Percentiles rank a stretch among this genome's conserved stretches.
phyloP scores from a whole-genome alignment of 2,329 filamentous ascomycete genomes.

The Ramularia endophylla region DNA sequence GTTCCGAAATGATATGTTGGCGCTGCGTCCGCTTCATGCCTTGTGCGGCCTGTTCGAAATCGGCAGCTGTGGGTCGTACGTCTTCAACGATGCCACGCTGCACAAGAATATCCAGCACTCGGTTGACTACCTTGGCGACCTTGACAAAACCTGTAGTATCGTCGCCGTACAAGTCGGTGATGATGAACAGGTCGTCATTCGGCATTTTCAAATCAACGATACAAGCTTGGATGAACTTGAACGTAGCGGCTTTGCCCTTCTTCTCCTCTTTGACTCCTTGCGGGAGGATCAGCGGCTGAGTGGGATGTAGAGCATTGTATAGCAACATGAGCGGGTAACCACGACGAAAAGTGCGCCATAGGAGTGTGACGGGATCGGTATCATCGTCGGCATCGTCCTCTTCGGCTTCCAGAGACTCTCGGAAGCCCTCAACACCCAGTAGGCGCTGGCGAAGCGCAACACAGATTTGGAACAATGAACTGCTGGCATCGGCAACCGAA shows the following conservation, averaged over 20 bases:
- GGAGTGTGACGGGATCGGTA: conserved; percentile 76
- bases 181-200: conserved; percentile 79
- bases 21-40: conserved; percentile 59
- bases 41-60: conserved; percentile 43
- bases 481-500: conserved; percentile 83
- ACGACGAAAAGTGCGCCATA: conserved; percentile 81
- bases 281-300: conserved; percentile 49
- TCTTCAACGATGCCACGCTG: conserved; percentile 64
- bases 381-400: conserved; percentile 61
- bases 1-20: conserved; percentile 84
- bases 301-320: conserved; percentile 77
- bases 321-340: conserved; percentile 81
- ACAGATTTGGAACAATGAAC: conserved; percentile 93
- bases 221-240: conserved; percentile 89
- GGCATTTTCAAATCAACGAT: conserved; percentile 74
- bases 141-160: conserved; percentile 98
- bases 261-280: conserved; percentile 61
- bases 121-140: conserved; percentile 88
- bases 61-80: conserved; percentile 50
- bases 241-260: conserved; percentile 77
- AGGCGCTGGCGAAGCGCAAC: conserved; percentile 76
- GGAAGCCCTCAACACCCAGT: conserved; percentile 76
- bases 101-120: conserved; percentile 81
- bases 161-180: conserved; percentile 84
- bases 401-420: conserved; percentile 66